phyloP scores from a whole-genome alignment of 2,329 filamentous ascomycete species.

The Penicillium sp. region DNA sequence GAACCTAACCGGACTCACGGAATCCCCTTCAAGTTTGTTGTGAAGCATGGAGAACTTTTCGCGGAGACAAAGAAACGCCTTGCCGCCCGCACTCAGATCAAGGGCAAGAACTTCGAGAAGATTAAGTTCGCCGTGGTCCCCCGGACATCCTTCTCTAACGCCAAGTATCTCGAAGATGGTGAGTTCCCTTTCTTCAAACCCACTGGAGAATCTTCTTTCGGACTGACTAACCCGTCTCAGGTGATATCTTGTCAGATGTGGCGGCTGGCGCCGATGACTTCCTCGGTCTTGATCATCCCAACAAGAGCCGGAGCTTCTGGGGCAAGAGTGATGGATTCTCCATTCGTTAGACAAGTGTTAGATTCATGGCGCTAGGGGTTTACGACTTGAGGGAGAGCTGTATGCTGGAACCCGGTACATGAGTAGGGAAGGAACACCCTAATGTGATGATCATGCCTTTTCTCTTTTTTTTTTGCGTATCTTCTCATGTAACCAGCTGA shows the following conservation, averaged over 20 bases:
- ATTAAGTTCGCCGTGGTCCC: slow-evolving; percentile 89
- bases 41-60: slow-evolving; percentile 82
- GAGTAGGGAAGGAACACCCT: slow-evolving; percentile 21
- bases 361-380: slow-evolving; percentile 18
- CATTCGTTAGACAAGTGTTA: slow-evolving; percentile 51
- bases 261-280: slow-evolving; percentile 80
- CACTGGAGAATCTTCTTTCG: not conserved
- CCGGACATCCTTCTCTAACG: slow-evolving; percentile 69
- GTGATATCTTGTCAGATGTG: slow-evolving; percentile 48
- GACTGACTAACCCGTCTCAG: slow-evolving; percentile 26
- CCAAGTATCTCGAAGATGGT: slow-evolving; percentile 86
- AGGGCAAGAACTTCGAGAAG: slow-evolving; percentile 97
- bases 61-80: slow-evolving; percentile 91
- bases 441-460: slow-evolving; percentile 19
- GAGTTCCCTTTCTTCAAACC: slow-evolving; percentile 36
- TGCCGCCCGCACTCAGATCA: slow-evolving; percentile 87
- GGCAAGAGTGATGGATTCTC: slow-evolving; percentile 62
- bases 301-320: slow-evolving; percentile 60
- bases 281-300: slow-evolving; percentile 65
- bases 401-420: slow-evolving; percentile 21
- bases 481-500: slow-evolving; percentile 1
- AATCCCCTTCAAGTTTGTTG: slow-evolving; percentile 83
- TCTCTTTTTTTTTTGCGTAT: slow-evolving; percentile 2
- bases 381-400: slow-evolving; percentile 17
- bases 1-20: slow-evolving; percentile 82